These are phyloP conservation scores for Chaetomidium leptoderma DNA, from an alignment of 495 filamentous ascomycete genomes.

Conservation along the genomic window DNA sequence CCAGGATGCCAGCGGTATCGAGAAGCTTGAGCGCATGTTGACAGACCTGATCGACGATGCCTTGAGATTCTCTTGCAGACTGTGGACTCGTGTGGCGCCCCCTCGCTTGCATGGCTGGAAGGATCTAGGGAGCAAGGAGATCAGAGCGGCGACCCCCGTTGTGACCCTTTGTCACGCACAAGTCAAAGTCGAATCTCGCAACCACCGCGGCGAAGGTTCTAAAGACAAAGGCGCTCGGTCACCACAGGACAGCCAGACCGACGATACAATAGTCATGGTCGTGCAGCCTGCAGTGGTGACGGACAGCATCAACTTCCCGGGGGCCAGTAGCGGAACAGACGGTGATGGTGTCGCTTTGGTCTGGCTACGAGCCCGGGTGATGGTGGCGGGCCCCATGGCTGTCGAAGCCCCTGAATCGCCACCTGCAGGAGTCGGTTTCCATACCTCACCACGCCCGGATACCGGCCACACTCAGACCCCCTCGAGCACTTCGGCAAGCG, in stretches of 20 bases:
- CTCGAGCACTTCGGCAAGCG: neutral
- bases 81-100: slow-evolving; percentile 11
- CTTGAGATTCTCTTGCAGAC: slow-evolving; percentile 23
- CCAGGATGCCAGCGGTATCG: slow-evolving; percentile 14
- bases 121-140: slow-evolving; percentile 1
- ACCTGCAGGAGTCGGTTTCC: neutral
- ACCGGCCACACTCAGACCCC: neutral
- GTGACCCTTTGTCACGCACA: slow-evolving; percentile 9
- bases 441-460: neutral
- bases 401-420: neutral
- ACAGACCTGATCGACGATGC: slow-evolving; percentile 13
- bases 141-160: neutral
- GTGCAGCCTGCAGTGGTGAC: slow-evolving; percentile 12
- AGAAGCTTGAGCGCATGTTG: slow-evolving; percentile 14
- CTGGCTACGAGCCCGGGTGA: slow-evolving; percentile 13
- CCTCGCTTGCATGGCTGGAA: slow-evolving; percentile 10
- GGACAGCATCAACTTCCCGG: neutral
- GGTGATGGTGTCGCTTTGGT: neutral
- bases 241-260: neutral
- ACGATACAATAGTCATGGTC: slow-evolving; percentile 6
- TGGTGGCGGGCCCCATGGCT: slow-evolving; percentile 3
- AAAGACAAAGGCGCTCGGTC: neutral
- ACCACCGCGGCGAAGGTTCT: neutral
- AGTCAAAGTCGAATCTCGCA: neutral
- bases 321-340: too few species aligned